Conservation (phyloP, 2,329 filamentous ascomycete species). For the Ceratocystis harringtonii region DNA sequence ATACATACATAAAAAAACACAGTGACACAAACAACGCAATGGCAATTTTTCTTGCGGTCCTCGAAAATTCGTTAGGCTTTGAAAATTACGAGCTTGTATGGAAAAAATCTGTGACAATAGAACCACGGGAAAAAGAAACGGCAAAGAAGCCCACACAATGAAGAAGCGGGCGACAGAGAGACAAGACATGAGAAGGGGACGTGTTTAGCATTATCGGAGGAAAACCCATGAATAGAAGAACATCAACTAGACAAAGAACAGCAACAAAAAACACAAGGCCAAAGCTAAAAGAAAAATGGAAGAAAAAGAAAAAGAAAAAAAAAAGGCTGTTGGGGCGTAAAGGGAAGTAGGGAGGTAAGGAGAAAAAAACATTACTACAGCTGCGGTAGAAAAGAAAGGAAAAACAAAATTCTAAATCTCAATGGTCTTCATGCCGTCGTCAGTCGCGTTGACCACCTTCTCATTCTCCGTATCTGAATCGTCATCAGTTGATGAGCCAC, state of each 20-base stretch:
- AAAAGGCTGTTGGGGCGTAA: not conserved
- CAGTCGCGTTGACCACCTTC: slow-evolving; percentile 29
- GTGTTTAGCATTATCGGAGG: not conserved
- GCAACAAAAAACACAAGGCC: not conserved
- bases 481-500: slow-evolving; percentile 21
- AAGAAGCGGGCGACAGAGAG: not conserved
- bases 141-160: not conserved
- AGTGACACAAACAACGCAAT: not conserved
- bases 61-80: not conserved
- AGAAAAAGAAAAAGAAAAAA: not conserved
- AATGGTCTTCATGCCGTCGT: slow-evolving; percentile 45
- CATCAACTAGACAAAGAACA: not conserved
- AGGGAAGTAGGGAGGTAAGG: not conserved
- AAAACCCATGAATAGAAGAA: not conserved
- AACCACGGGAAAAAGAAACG: not conserved
- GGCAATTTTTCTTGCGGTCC: not conserved
- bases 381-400: slow-evolving; percentile 6
- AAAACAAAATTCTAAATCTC: slow-evolving; percentile 33
- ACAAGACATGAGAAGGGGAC: slow-evolving; percentile 3
- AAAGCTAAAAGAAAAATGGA: not conserved
- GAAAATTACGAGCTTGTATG: not conserved
- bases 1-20: not conserved
- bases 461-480: slow-evolving; percentile 27
- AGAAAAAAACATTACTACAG: slow-evolving; percentile 4
- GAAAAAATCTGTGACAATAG: not conserved